phyloP scores from a whole-genome alignment of 148 eudicot species.

The Pouteria glomerata region DNA sequence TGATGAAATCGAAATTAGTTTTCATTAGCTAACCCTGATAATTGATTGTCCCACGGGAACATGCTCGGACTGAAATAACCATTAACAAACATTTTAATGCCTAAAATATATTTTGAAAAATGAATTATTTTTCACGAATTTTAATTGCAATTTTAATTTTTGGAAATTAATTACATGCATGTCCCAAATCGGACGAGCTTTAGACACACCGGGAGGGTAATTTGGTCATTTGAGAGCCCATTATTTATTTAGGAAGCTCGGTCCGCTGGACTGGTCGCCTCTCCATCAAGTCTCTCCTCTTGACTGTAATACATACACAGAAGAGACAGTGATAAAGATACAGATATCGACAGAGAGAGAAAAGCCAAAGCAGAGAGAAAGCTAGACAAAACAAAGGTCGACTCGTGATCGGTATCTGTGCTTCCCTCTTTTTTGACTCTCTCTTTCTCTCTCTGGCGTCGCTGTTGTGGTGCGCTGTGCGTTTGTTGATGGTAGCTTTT shows the following conservation, averaged over 20 bases:
- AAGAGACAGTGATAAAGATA: neutral
- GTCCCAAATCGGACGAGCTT: too few species aligned
- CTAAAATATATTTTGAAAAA: too few species aligned
- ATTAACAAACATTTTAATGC: too few species aligned
- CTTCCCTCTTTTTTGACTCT: neutral
- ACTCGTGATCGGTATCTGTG: neutral
- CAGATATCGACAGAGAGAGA: neutral
- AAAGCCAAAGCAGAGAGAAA: neutral
- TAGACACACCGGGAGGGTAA: neutral
- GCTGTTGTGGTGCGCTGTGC: neutral
- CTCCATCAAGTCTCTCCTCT: neutral
- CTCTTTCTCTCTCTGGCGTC: neutral
- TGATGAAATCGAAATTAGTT: too few species aligned
- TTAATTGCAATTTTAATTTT: too few species aligned
- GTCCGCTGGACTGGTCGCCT: neutral
- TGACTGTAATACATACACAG: too few species aligned
- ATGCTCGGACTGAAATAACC: too few species aligned
- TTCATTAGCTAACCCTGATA: too few species aligned
- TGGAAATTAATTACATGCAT: too few species aligned
- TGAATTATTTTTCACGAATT: too few species aligned
- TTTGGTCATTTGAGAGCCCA: neutral
- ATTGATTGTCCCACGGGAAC: too few species aligned
- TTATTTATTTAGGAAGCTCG: conserved; percentile 9
- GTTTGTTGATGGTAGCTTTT: neutral
- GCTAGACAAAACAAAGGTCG: neutral